Evolutionary conservation across 345 rosid species (phyloP).

Genomic region (Linum lewisii): DNA sequence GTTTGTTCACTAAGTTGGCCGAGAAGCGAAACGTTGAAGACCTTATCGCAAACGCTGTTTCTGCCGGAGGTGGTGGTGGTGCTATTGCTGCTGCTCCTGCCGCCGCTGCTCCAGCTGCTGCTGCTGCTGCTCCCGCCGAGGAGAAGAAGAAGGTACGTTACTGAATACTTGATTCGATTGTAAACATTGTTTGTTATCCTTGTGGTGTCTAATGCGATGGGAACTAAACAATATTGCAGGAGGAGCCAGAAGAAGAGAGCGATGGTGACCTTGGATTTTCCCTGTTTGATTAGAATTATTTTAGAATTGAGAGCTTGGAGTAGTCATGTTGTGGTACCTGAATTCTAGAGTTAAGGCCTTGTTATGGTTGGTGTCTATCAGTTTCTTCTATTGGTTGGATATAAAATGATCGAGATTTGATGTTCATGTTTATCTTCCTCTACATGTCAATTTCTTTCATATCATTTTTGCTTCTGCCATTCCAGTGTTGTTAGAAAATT

Average conservation of each 20-base stretch:
- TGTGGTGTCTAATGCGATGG: background rate
- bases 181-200: background rate
- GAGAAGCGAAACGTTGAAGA: constrained; percentile 45
- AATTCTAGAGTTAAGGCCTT: no score
- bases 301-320: background rate
- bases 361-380: no score
- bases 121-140: constrained; percentile 30
- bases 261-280: constrained; percentile 88
- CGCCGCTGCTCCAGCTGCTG: constrained; percentile 9
- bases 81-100: constrained; percentile 25
- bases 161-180: no score
- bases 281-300: constrained; percentile 49
- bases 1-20: constrained; percentile 50
- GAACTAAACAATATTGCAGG: constrained; percentile 36
- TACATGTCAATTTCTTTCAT: no score
- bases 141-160: constrained; percentile 26
- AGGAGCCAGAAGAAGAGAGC: constrained; percentile 71
- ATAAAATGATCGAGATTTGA: no score
- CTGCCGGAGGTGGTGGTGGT: constrained; percentile 38
- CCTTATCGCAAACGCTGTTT: constrained; percentile 38
- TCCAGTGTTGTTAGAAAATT: no score
- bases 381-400: no score
- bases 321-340: no score
- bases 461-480: no score
- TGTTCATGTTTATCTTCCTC: no score